Evolutionary conservation across 306 rosid genomes (phyloP), one percentile per base, ranked within the genome.

Genomic region (peach (Prunus persica)): DNA sequence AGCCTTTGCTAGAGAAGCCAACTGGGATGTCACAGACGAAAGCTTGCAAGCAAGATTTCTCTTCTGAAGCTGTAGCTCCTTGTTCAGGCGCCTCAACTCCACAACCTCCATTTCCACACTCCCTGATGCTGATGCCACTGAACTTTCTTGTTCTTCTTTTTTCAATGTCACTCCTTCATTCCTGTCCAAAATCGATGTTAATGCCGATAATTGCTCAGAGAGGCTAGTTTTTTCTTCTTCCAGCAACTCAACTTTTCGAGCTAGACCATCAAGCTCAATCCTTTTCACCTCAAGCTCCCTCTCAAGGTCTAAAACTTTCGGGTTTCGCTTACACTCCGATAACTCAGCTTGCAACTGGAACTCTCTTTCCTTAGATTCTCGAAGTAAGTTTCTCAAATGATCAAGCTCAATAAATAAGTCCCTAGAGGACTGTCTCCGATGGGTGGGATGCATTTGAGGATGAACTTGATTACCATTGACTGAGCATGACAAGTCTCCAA

Each of bases 51-150:
- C 76, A 71, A 90, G 95, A 68, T 83, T 90, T 74, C 98, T 86
- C 87, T 94, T 94, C 85, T 92, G 92, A 80, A 94, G 87, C 86
- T 94, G 98, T 16, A 94, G 87, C 86, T 94, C 98, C 88, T 90
- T 94, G 75, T 92, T 94, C 69, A 94, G 57, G 25, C 98, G 85
- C 84, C 96, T 90, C 88, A 94, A 76, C 76, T 94, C 97, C 25
- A 94, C 90, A 77, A 94, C 93, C 61, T 94, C 97, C 63, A 94
- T 86, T 77, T 94, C 98, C 73, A 83, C 86, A 72, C 81, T 84
- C 65, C 82, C 82, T 11, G 85, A 65, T 0, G 78, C 66, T 19
- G 55, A 28, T 70, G 66, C 25, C 22, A 43, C 38, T 3, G 72
- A 69, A 62, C 75, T 50, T 47, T 82, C 86, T 14, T 80, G 75